A percentile compares a stretch with the other conserved stretches of the same genome.
phyloP scores from a whole-genome alignment of 2,329 filamentous ascomycete genomes.

The Keithomyces neogunnii region DNA sequence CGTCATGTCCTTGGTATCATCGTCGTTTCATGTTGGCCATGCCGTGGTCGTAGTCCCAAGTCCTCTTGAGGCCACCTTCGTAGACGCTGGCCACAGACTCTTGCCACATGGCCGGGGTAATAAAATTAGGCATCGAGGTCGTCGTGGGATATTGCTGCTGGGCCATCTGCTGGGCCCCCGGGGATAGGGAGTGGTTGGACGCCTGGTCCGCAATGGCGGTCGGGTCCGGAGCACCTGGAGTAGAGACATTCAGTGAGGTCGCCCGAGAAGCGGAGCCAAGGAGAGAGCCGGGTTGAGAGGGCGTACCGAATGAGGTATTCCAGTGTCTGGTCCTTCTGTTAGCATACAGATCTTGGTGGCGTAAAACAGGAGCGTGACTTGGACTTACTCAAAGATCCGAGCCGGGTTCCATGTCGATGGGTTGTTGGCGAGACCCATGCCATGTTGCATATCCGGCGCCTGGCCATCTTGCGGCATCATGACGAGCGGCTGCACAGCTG shows the following conservation, averaged over 20 bases:
- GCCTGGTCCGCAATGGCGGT: constrained; percentile 44
- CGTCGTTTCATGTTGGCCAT: constrained; percentile 24
- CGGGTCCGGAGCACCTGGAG: constrained; percentile 46
- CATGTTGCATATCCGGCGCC: constrained; percentile 40
- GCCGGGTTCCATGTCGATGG: constrained; percentile 73
- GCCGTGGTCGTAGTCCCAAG: constrained; percentile 46
- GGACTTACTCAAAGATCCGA: constrained; percentile 78
- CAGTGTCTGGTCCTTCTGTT: constrained; percentile 61
- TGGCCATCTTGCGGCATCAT: constrained; percentile 59
- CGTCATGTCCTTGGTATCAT: neutral
- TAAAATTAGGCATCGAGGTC: constrained; percentile 47
- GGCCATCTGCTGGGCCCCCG: constrained; percentile 36
- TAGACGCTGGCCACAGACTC: constrained; percentile 63
- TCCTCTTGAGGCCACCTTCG: constrained; percentile 54
- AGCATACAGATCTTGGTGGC: neutral
- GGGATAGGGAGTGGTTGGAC: constrained; percentile 34
- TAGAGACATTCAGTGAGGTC: constrained; percentile 31
- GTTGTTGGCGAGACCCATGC: constrained; percentile 56
- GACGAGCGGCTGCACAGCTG: constrained; percentile 60
- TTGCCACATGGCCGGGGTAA: constrained; percentile 67
- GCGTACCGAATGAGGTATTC: constrained; percentile 87
- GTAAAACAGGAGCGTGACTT: neutral
- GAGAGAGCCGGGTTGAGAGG: constrained; percentile 25
- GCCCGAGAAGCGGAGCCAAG: constrained; percentile 29
- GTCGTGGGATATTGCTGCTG: constrained; percentile 44